Conservation (phyloP, 129 eudicot species). For the Heracleum sosnowskyi region DNA sequence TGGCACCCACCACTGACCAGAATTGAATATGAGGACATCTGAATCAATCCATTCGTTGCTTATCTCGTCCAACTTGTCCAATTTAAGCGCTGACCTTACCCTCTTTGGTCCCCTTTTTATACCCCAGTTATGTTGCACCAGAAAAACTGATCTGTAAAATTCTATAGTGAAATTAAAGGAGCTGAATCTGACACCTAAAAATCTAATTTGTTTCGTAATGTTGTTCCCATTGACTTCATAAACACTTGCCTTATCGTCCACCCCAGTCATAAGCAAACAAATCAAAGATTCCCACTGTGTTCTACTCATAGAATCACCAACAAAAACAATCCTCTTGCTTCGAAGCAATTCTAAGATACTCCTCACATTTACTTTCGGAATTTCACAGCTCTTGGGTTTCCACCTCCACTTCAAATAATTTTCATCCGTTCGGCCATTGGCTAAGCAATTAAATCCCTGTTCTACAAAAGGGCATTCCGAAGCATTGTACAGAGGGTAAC, state of each 20-base stretch:
- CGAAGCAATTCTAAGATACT: constrained; percentile 31
- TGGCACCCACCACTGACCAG: constrained; percentile 71
- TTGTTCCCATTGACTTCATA: constrained; percentile 53
- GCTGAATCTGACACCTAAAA: constrained; percentile 41
- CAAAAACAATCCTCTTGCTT: constrained; percentile 49
- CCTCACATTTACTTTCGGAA: constrained; percentile 32
- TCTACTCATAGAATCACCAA: constrained; percentile 67
- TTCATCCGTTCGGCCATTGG: constrained; percentile 43
- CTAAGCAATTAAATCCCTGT: constrained; percentile 60
- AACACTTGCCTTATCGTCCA: constrained; percentile 48
- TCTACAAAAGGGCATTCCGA: constrained; percentile 58
- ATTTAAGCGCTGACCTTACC: constrained; percentile 43
- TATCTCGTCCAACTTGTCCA: constrained; percentile 54
- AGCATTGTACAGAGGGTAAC: constrained; percentile 51
- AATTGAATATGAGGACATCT: constrained; percentile 49
- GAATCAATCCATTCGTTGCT: constrained; percentile 47
- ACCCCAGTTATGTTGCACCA: constrained; percentile 42
- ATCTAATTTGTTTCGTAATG: constrained; percentile 44
- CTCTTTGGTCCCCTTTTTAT: constrained; percentile 38
- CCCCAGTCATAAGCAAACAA: constrained; percentile 63
- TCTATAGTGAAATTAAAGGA: constrained; percentile 47
- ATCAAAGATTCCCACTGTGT: constrained; percentile 72
- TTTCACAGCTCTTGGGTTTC: constrained; percentile 50
- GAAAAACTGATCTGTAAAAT: constrained; percentile 47
- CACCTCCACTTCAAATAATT: constrained; percentile 56